Base-by-base conservation (phyloP, 1,284 basidiomycete genomes). In the Irpex sp. region DNA sequence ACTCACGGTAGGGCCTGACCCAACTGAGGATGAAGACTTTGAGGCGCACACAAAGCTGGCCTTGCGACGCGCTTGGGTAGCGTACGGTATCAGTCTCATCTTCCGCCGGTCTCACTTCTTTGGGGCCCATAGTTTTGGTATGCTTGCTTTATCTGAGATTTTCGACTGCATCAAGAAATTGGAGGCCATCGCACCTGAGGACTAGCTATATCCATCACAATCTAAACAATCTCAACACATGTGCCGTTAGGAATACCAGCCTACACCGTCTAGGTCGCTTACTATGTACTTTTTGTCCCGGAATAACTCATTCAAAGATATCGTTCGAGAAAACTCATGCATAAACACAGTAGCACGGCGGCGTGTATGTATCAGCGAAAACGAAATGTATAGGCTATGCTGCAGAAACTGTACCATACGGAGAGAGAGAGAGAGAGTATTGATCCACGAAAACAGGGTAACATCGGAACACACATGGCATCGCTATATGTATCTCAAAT, bases 81-180 rank as follows among this genome's bases (percentile, higher is more conserved):
- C 84, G 5, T 87, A 82, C 79, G 71, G 77, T 65, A 67, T 85
- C 7, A 78, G 81, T 0, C 62, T 72, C 4, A 65, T 72, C 7
- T 66, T 77, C 58, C 71, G 71, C 13, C 72, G 75, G n/a, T 65
- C 68, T 3, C 49, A 63, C 8, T 36, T 48, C 13, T 87, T 87
- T 66, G 87, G 86, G 1, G 82, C 81, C 17, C 77, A 80, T 49
- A 86, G 84, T 68, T 88, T 87, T 71, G 78, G 80, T 34, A 86
- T 83, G 82, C 69, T 88, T 17, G 79, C 84, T 2, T 73, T 88
- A 31, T 81, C 81, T 3, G 77, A 77, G 7, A 76, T 86, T 48
- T 86, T 88, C 61, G 76, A 77, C 34, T 69, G 70, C 0, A 74
- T 76, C 36, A 75, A 72, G 63, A 72, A 71, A 13, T 71, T 78